Base-by-base conservation (phyloP, 352 stramenopile species). In the Pythium brachiatum region DNA sequence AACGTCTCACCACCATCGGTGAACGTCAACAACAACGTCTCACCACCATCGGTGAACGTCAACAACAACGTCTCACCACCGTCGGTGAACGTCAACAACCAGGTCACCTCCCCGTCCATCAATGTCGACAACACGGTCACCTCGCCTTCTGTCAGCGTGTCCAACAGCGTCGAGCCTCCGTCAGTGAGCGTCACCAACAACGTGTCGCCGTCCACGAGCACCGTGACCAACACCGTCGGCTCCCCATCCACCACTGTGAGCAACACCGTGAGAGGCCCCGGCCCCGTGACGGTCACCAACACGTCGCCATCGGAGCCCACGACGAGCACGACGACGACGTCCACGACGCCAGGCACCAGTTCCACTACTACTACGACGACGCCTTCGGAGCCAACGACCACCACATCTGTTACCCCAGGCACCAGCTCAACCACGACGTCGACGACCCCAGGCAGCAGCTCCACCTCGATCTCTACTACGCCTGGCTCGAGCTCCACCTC, bases 131-230 rank as follows among this genome's bases (percentile, higher is more conserved):
- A 60, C 39, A 1, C 4, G n/a, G 18, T 47, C 39, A 47, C 4
- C 39, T 18, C 39, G 21, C 39, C 39, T 16, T 26, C 6, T 7
- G 39, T 47, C 18, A 47, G 26, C 39, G 39, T 47, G 18, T 26
- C n/a, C 38, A 41, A 41, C 38, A 16, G 21, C 46, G 4, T 38
- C 32, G 23, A n/a, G 38, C 36, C 53, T 8, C 53, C 53, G 31
- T 60, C 53, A 1, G 39, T 60, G n/a, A 59, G 31, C 36, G 53
- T 59, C 32, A 61, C 38, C 55, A 61, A 53, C 56, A 43, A 32
- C 20, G 43, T 36, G 41, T 48, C 41, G 27, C 43, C 56, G 16
- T 52, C 31, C 6, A 36, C 52, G 18, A 60, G 34, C n/a, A n/a
- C n/a, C 16, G 50, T 56, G 7, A 56, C 36, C 29, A 55, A 32